Evolutionary conservation across 2,329 filamentous ascomycete genomes (phyloP).

Genomic region (Cryphonectria parasitica): DNA sequence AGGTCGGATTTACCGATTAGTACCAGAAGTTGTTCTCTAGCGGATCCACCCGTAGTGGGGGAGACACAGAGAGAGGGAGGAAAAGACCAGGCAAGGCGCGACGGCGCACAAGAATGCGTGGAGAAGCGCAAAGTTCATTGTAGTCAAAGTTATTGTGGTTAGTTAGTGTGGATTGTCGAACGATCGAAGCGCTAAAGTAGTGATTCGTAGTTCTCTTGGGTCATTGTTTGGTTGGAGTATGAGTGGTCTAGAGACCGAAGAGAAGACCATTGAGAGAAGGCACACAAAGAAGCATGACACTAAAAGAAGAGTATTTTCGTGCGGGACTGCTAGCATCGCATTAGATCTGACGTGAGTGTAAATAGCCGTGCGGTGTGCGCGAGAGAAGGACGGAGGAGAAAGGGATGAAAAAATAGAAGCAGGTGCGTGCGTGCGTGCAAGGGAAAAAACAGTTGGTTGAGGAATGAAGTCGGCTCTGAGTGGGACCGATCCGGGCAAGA

Average conservation of each 20-base stretch:
- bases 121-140: neutral
- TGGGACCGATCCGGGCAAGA: neutral
- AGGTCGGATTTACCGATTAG: neutral
- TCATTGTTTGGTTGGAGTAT: neutral
- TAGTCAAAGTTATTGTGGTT: neutral
- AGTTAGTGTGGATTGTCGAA: neutral
- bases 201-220: neutral
- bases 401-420: neutral
- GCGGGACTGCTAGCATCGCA: neutral
- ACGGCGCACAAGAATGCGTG: no score
- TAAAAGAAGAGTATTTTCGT: neutral
- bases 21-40: neutral
- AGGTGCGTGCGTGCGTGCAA: neutral
- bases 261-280: neutral
- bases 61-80: neutral
- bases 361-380: neutral
- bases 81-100: neutral
- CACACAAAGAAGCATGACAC: neutral
- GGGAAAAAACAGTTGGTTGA: neutral
- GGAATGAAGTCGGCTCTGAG: slow-evolving; percentile 3
- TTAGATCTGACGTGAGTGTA: neutral
- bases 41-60: neutral
- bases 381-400: no score
- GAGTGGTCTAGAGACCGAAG: neutral
- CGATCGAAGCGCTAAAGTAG: neutral